These are phyloP conservation scores for Flagelloscypha sp. DNA, from an alignment of 768 basidiomycete species.

Conservation along the genomic window DNA sequence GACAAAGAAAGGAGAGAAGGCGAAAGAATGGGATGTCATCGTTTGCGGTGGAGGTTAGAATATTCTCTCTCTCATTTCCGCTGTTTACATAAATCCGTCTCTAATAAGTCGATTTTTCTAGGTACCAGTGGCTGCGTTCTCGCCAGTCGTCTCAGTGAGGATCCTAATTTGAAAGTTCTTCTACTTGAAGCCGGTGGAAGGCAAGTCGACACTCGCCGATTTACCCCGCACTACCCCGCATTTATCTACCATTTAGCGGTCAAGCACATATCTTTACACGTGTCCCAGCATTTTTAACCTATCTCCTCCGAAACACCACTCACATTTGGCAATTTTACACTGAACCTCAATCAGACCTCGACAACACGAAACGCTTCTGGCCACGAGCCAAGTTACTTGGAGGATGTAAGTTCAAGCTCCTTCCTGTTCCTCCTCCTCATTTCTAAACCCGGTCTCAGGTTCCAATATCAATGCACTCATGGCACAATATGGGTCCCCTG, in stretches of 20 bases:
- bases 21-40: constrained; percentile 40
- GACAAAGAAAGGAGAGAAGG: no score
- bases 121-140: constrained; percentile 58
- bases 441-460: constrained; percentile 23
- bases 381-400: constrained; percentile 66
- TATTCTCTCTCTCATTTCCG: not conserved
- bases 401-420: constrained; percentile 45
- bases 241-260: constrained; percentile 27
- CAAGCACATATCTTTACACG: constrained; percentile 29
- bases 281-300: constrained; percentile 34
- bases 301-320: constrained; percentile 33
- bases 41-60: constrained; percentile 46
- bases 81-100: not conserved
- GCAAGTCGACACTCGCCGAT: constrained; percentile 21
- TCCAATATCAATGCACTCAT: constrained; percentile 58
- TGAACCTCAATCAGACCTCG: constrained; percentile 44
- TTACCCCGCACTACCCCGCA: not conserved
- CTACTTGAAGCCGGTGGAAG: constrained; percentile 56
- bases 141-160: constrained; percentile 50
- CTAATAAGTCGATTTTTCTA: constrained; percentile 21
- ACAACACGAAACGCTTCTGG: constrained; percentile 44
- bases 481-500: constrained; percentile 39
- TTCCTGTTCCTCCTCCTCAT: not conserved
- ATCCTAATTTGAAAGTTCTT: constrained; percentile 44
- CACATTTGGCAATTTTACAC: constrained; percentile 51